Conservation (phyloP, 2,329 filamentous ascomycete genomes). For the Curvularia sp. region DNA sequence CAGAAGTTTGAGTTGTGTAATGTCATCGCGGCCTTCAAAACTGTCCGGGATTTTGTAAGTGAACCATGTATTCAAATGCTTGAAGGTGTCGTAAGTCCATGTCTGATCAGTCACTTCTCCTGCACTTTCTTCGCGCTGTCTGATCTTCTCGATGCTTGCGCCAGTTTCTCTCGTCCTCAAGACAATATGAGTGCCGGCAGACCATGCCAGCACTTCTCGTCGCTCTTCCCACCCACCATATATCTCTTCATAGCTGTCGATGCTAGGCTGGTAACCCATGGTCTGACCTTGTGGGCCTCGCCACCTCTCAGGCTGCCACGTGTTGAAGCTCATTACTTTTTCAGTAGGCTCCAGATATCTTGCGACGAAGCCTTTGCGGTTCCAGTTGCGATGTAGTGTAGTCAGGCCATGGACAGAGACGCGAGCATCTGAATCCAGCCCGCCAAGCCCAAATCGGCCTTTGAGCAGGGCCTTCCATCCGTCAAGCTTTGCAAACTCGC, state of each 20-base stretch:
- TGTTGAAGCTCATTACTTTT: constrained; percentile 48
- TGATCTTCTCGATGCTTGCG: constrained; percentile 26
- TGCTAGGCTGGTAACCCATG: constrained; percentile 66
- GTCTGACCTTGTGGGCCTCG: constrained; percentile 57
- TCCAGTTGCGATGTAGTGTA: constrained; percentile 64
- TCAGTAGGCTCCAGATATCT: constrained; percentile 58
- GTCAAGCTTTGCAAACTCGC: constrained; percentile 38
- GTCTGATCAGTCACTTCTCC: constrained; percentile 26
- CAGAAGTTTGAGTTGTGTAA: constrained; percentile 64
- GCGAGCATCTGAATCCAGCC: constrained; percentile 37
- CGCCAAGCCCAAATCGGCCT: constrained; percentile 39
- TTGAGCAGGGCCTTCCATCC: constrained; percentile 46
- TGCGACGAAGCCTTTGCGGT: constrained; percentile 63
- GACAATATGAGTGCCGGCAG: constrained; percentile 65
- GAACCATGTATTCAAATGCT: constrained; percentile 55
- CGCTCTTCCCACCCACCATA: constrained; percentile 53
- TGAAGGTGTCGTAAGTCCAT: constrained; percentile 42
- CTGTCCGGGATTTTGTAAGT: constrained; percentile 61
- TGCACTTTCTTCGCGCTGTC: constrained; percentile 25
- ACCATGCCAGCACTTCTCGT: constrained; percentile 66
- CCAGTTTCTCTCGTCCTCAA: constrained; percentile 59
- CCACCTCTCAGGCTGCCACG: constrained; percentile 48
- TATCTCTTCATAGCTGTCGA: constrained; percentile 65
- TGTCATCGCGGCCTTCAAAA: constrained; percentile 64
- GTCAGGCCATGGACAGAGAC: constrained; percentile 62